Evolutionary conservation across 2,329 filamentous ascomycete genomes (phyloP).

Genomic region (Domatiomyces catenatus): DNA sequence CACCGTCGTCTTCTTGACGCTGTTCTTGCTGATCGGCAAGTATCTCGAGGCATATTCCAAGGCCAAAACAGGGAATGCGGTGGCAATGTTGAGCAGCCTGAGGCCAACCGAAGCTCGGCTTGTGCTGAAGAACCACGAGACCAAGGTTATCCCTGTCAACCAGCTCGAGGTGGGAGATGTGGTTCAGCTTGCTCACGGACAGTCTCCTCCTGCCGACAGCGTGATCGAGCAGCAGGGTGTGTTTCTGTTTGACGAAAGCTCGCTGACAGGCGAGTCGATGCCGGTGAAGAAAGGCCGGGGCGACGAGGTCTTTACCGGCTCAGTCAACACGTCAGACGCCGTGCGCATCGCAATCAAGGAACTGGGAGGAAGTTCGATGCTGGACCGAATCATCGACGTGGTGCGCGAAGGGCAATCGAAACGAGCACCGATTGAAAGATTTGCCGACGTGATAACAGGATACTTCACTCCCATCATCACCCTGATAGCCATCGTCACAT

Average conservation of each 20-base stretch:
- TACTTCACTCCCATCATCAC: constrained; percentile 37
- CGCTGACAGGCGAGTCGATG: constrained; percentile 50
- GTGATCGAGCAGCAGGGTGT: constrained; percentile 39
- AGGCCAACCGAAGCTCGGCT: constrained; percentile 63
- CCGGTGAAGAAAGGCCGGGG: constrained; percentile 28
- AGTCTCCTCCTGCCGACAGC: constrained; percentile 75
- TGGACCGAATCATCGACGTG: constrained; percentile 34
- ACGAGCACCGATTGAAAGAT: constrained; percentile 32
- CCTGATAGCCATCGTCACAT: constrained; percentile 32
- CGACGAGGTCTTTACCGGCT: constrained; percentile 32
- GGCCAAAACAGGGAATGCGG: constrained; percentile 73
- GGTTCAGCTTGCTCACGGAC: constrained; percentile 61
- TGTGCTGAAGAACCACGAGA: constrained; percentile 26
- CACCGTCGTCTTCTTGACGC: constrained; percentile 76
- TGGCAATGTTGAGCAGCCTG: constrained; percentile 62
- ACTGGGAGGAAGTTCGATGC: constrained; percentile 33
- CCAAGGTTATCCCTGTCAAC: constrained; percentile 43
- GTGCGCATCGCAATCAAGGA: constrained; percentile 30
- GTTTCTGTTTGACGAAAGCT: constrained; percentile 73
- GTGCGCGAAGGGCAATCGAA: constrained; percentile 36
- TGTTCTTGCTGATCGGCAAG: constrained; percentile 59
- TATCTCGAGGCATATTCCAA: constrained; percentile 71
- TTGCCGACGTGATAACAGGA: constrained; percentile 33
- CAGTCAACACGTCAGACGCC: constrained; percentile 33
- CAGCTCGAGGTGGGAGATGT: constrained; percentile 59